Conservation (phyloP, 176 grass and related monocot genomes). For the Triticum turgidum region DNA sequence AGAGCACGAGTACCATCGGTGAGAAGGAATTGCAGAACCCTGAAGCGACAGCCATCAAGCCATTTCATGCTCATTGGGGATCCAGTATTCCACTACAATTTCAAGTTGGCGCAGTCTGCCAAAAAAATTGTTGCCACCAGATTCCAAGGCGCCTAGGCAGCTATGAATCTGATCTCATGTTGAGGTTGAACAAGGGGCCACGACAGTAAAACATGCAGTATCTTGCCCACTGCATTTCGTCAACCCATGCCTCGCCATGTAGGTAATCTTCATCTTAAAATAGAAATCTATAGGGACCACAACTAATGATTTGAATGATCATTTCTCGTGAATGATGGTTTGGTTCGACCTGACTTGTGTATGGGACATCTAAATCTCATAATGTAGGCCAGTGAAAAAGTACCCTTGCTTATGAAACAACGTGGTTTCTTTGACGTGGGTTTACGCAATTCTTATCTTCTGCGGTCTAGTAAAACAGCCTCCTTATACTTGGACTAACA, state of each 20-base stretch:
- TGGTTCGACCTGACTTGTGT: neutral
- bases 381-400: no score
- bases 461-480: no score
- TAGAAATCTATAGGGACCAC: neutral
- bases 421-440: no score
- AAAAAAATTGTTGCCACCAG: neutral
- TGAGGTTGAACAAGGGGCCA: neutral
- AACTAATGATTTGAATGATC: neutral
- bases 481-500: no score
- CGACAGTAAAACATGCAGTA: neutral
- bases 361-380: no score
- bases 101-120: neutral
- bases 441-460: no score
- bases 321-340: neutral
- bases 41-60: no score
- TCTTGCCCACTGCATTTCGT: no score
- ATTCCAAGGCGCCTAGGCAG: neutral
- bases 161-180: neutral
- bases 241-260: no score
- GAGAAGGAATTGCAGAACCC: neutral
- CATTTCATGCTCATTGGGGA: no score
- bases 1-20: no score
- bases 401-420: no score
- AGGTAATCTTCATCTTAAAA: neutral
- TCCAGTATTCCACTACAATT: neutral